phyloP scores from a whole-genome alignment of 2,329 filamentous ascomycete species.

The Leptosphaerulina australis region DNA sequence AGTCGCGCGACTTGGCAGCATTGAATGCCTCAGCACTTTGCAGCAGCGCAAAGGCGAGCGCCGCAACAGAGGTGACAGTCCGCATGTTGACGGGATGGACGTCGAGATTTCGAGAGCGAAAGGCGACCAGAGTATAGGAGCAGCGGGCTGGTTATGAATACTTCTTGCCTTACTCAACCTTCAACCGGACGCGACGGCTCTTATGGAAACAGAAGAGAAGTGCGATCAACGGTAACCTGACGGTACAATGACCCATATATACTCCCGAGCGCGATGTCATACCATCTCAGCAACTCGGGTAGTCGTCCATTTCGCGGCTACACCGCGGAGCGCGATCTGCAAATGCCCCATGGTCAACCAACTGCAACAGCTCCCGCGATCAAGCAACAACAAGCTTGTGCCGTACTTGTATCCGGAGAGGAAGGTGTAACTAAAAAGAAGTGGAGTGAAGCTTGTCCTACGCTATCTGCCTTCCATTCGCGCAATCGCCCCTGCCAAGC shows the following conservation, averaged over 20 bases:
- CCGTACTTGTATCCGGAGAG: too few species aligned
- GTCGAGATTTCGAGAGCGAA: background rate
- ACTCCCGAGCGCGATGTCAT: background rate
- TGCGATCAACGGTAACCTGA: background rate
- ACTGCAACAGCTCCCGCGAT: background rate
- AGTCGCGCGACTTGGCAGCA: slow-evolving; percentile 28
- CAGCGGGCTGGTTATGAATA: background rate
- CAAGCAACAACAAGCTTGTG: slow-evolving; percentile 15
- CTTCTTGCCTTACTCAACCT: background rate
- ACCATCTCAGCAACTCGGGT: background rate
- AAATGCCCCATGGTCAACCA: slow-evolving; percentile 2
- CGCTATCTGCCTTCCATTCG: slow-evolving; percentile 20
- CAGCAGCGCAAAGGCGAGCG: slow-evolving; percentile 34
- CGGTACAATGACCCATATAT: slow-evolving; percentile 11
- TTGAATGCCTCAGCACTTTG: slow-evolving; percentile 31
- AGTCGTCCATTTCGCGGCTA: background rate
- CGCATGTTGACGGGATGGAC: slow-evolving; percentile 29
- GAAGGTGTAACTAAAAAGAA: slow-evolving; percentile 10
- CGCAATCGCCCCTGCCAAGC: slow-evolving; percentile 11
- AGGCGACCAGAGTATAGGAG: background rate
- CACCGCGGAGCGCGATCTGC: slow-evolving; percentile 6
- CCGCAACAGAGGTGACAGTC: slow-evolving; percentile 26
- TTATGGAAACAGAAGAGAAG: slow-evolving; percentile 5
- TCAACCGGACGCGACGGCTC: slow-evolving; percentile 7
- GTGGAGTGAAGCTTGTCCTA: slow-evolving; percentile 21